Evolutionary conservation across 306 rosid species (phyloP), one percentile per base, ranked within the genome.

Genomic region (Lathyrus tuberosus): DNA sequence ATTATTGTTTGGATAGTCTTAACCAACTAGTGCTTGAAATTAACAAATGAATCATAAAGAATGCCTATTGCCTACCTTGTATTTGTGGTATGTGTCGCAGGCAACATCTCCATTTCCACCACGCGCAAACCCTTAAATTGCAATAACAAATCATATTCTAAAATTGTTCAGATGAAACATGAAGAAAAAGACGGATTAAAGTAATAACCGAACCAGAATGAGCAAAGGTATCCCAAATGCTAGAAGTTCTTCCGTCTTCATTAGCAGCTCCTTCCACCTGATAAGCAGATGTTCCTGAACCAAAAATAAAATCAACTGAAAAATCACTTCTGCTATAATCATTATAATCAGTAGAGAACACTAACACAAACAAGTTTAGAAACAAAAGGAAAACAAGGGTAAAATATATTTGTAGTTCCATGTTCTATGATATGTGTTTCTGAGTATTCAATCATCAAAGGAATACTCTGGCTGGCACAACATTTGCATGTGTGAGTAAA

Each of bases 261-360:
- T 58, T 44, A 3, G 86, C 90, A 18, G 95, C 90, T 60, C 97
- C 97, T 69, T 90, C 97, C 46, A 84, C 88, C 91, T 91, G 96
- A 66, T 87, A 91, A 69, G 96, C 96, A 16, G 94, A 68, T 41
- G 97, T 70, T 61, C 79, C 84, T 5, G 97, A 80, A n/a, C 96
- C 91, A 68, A 91, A 91, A 9, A 82, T 69, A 66, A 91, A 89
- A 43, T 53, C 70, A 6, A 47, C 8, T 0, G 96, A 91, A 53
- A 91, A 91, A 33, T 89, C 94, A 67, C 69, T n/a, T 80, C 88
- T 84, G 65, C 71, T 76, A 26, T 70, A 83, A 2, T 31, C 1
- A 43, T 33, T 33, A 33, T 33, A 2, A 33, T 78, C 70, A 8
- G 28, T 51, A 13, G 28, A 24, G 2, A 51, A 51, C 28, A 49